Evolutionary conservation across 768 basidiomycete genomes (phyloP), one percentile per base, ranked within the genome.

Genomic region (Auricularia sp.): DNA sequence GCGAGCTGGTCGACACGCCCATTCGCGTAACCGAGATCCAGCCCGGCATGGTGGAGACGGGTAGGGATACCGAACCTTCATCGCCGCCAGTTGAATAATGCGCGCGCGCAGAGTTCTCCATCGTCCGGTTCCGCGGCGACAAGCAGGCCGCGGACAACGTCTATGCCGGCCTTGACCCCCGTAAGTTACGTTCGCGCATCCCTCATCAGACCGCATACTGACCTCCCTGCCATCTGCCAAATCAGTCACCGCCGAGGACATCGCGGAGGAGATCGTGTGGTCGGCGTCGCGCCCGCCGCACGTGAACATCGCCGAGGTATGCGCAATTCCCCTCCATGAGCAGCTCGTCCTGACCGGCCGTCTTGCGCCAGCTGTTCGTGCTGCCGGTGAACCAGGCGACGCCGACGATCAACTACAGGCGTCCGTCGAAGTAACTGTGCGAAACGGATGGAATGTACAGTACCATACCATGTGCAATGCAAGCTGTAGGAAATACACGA

Each of bases 241-340:
- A 1, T 24, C 24, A 24, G 24, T 24, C 24, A 24, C 24, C 24
- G 86, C 88, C 6, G 82, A 88, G 66, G 94, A 98, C 72, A 89
- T 98, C 58, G 97, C 97, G 1, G 97, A 99, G 74, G 94, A 98
- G 76, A 95, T 99, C 71, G 94, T 96, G 21, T 99, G 96, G 96
- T 87, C 87, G 14, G 96, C 97, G 21, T 82, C 90, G 11, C 87
- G 95, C 51, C 95, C 95, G 11, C 81, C 90, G 47, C 95, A 96
- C 71, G 92, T 98, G 56, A 94, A 98, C 73, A 82, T 98, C 54
- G 93, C 92, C 0, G 89, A 94, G 71, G 75, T 90, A 11, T 7
- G 54, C 18, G 18, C 7, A 69, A 69, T 29, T 3, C 1, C 29
- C 29, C 29, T 29, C 29, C 29, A 29, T 29, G 29, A 29, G 29